A percentile compares a stretch with the other conserved stretches of the same genome.
phyloP scores from a whole-genome alignment of 202 grass and related monocot genomes.

The Hordeum pubiflorum region DNA sequence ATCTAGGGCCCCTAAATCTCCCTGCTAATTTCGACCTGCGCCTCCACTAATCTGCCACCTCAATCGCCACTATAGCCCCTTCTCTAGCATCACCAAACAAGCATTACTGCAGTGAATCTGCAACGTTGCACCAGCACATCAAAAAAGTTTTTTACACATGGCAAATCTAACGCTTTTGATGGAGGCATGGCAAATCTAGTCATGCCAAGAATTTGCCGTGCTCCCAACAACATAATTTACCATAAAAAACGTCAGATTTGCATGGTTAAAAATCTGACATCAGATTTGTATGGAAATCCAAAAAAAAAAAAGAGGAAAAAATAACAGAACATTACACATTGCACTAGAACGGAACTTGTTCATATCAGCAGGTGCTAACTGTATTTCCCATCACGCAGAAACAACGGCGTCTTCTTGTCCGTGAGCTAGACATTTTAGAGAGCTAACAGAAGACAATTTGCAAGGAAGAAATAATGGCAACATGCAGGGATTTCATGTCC shows the following conservation, averaged over 20 bases:
- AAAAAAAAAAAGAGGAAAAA: neutral
- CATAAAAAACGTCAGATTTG: too few relatives aligned
- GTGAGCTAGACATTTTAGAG: neutral
- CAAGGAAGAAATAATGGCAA: neutral
- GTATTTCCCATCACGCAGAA: neutral
- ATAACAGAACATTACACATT: neutral
- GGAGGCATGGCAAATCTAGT: too few relatives aligned
- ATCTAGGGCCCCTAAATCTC: neutral
- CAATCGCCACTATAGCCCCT: too few relatives aligned
- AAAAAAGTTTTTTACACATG: too few relatives aligned
- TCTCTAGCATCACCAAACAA: neutral
- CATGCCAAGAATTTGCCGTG: too few relatives aligned
- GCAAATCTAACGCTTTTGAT: too few relatives aligned
- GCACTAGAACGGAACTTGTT: neutral
- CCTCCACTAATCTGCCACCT: neutral
- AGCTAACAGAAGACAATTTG: neutral
- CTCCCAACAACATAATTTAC: too few relatives aligned
- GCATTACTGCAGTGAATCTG: neutral
- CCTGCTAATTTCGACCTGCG: neutral
- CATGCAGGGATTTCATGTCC: neutral
- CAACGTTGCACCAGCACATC: neutral
- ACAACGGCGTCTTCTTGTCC: neutral
- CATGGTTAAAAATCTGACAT: too few relatives aligned
- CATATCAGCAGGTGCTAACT: neutral
- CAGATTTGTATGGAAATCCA: too few relatives aligned